Evolutionary conservation across 2,329 filamentous ascomycete genomes (phyloP).

Genomic region (Alternaria viburni): DNA sequence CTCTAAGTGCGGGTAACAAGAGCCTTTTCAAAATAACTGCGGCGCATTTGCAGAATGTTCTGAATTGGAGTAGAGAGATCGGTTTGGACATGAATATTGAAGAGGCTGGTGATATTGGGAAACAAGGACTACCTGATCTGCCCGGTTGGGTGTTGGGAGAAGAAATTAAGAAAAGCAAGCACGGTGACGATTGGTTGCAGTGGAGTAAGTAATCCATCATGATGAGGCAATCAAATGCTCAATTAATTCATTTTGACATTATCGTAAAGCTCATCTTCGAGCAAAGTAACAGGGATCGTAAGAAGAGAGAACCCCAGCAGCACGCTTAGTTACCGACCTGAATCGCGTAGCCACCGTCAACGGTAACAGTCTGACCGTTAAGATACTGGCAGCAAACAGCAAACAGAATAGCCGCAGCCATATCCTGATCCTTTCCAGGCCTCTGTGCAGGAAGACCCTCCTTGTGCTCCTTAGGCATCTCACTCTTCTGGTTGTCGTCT

Average conservation of each 20-base stretch:
- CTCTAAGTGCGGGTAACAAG: not conserved
- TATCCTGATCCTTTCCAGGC: slow-evolving; percentile 65
- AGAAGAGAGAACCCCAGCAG: not conserved
- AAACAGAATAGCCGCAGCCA: slow-evolving; percentile 64
- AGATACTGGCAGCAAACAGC: slow-evolving; percentile 58
- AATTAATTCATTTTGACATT: too few species aligned
- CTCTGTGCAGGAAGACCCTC: slow-evolving; percentile 58
- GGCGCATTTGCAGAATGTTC: not conserved
- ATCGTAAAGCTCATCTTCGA: not conserved
- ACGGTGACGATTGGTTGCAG: not conserved
- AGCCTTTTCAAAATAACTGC: not conserved
- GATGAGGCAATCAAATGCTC: too few species aligned
- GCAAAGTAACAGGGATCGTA: not conserved
- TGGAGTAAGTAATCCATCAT: not conserved
- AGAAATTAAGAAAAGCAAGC: not conserved
- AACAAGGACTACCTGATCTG: not conserved
- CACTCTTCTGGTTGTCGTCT: slow-evolving; percentile 60
- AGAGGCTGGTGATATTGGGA: not conserved
- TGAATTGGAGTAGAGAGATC: not conserved
- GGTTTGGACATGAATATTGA: not conserved
- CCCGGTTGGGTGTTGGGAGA: not conserved
- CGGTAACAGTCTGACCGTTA: slow-evolving; percentile 56
- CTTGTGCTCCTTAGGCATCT: slow-evolving; percentile 61
- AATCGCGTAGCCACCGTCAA: slow-evolving; percentile 61
- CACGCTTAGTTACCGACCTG: slow-evolving; percentile 40